Conservation (phyloP, 2,329 filamentous ascomycete genomes). For the Pyricularia grisea region DNA sequence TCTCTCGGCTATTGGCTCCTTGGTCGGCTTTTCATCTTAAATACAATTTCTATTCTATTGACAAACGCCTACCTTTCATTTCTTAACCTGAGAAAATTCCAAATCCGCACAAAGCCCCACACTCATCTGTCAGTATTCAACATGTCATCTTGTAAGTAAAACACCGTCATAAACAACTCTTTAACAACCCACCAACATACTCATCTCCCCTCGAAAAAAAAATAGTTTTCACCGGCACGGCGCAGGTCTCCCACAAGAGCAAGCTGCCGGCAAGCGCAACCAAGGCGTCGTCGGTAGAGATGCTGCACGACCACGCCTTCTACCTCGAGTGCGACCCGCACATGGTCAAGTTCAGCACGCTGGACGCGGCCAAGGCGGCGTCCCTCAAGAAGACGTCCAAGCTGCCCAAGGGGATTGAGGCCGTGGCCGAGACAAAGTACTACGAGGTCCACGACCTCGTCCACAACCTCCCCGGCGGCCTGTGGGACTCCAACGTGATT, state of each 20-base stretch:
- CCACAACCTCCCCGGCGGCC: constrained; percentile 41
- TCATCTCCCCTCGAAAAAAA: too few species aligned
- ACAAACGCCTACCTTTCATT: not conserved
- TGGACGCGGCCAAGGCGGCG: constrained; percentile 20
- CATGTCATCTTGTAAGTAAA: constrained; percentile 1
- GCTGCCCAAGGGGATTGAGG: constrained; percentile 18
- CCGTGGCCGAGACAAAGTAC: constrained; percentile 20
- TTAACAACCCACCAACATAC: not conserved
- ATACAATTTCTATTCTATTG: not conserved
- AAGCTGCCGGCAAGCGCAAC: constrained; percentile 28
- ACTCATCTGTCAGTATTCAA: too few species aligned
- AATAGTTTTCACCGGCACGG: constrained; percentile 33
- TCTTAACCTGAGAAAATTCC: not conserved
- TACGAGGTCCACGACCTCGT: constrained; percentile 41
- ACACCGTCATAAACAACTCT: not conserved
- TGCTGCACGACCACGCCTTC: constrained; percentile 43
- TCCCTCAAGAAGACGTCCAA: constrained; percentile 17
- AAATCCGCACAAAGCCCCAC: not conserved
- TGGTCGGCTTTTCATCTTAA: not conserved
- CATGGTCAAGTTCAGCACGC: constrained; percentile 30
- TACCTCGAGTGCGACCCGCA: constrained; percentile 45
- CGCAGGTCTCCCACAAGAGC: constrained; percentile 31
- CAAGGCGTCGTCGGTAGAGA: constrained; percentile 28
- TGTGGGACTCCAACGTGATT: constrained; percentile 45
- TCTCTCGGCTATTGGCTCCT: not conserved